Evolutionary conservation across 495 filamentous ascomycete species (phyloP).

Genomic region (Paragyromitra xinjiangensis): DNA sequence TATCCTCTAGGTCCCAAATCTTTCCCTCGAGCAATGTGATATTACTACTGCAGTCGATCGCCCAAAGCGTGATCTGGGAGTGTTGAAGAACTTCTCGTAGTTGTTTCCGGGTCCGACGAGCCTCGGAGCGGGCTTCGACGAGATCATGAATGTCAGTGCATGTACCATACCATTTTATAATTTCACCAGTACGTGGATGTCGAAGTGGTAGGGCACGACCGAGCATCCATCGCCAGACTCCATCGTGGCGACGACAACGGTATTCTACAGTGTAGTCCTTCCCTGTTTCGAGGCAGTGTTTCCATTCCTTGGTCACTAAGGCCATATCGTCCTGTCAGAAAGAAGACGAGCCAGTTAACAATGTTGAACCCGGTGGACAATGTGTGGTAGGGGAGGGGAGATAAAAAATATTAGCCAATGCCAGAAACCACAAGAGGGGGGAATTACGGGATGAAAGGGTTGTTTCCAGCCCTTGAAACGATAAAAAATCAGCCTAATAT

Average conservation of each 20-base stretch:
- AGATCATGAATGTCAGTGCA: slow-evolving; percentile 74
- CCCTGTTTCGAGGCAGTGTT: slow-evolving; percentile 68
- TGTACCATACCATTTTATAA: slow-evolving; percentile 79
- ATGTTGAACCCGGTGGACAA: slow-evolving; percentile 21
- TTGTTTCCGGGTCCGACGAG: slow-evolving; percentile 68
- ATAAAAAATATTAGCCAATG: slow-evolving; percentile 8
- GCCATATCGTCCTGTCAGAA: slow-evolving; percentile 65
- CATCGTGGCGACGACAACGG: slow-evolving; percentile 68
- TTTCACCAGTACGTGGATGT: slow-evolving; percentile 68
- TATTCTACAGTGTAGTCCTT: slow-evolving; percentile 73
- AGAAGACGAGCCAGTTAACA: slow-evolving; percentile 44
- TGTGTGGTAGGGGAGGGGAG: neutral
- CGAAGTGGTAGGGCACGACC: slow-evolving; percentile 70
- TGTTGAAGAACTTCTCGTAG: slow-evolving; percentile 74
- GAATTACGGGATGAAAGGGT: slow-evolving; percentile 62
- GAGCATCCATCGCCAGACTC: slow-evolving; percentile 77
- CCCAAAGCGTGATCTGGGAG: slow-evolving; percentile 73
- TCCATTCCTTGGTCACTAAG: slow-evolving; percentile 64
- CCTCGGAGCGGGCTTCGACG: slow-evolving; percentile 68
- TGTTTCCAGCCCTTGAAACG: slow-evolving; percentile 57
- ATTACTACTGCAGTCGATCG: slow-evolving; percentile 66
- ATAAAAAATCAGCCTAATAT: slow-evolving; percentile 29
- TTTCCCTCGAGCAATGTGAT: slow-evolving; percentile 70
- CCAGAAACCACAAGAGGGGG: slow-evolving; percentile 18
- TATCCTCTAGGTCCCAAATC: slow-evolving; percentile 46